These are phyloP conservation scores for Botrytis paeoniae DNA, from an alignment of 2,329 filamentous ascomycete genomes.

Conservation along the genomic window DNA sequence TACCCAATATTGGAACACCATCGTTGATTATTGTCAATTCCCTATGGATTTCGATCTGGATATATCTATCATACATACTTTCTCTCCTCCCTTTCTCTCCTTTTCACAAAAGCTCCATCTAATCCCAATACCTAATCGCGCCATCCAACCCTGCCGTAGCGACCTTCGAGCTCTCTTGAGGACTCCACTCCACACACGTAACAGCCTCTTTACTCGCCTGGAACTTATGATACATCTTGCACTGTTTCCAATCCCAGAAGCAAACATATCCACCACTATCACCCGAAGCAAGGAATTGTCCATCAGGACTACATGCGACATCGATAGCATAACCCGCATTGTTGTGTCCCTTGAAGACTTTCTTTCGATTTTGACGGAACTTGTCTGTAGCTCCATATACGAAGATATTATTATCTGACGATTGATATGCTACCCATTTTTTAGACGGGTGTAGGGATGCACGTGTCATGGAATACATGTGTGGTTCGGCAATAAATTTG, in stretches of 20 bases:
- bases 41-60: not conserved
- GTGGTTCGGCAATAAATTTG: constrained; percentile 95
- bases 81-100: not conserved
- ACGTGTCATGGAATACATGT: constrained; percentile 96
- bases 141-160: constrained; percentile 88
- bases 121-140: constrained; percentile 92
- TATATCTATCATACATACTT: not conserved
- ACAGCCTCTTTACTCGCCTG: constrained; percentile 78
- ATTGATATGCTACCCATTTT: constrained; percentile 93
- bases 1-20: not conserved
- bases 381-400: constrained; percentile 94
- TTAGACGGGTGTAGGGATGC: constrained; percentile 80
- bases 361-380: constrained; percentile 96
- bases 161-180: constrained; percentile 94
- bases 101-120: constrained; percentile 26
- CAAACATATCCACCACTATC: constrained; percentile 87
- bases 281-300: constrained; percentile 83
- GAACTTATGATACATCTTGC: constrained; percentile 98
- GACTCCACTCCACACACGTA: constrained; percentile 90
- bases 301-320: constrained; percentile 82
- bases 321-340: constrained; percentile 93
- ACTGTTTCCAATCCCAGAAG: constrained; percentile 99
- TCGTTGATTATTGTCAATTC: not conserved
- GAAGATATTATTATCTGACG: constrained; percentile 91
- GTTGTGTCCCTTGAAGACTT: constrained; percentile 93